phyloP scores from a whole-genome alignment of 805 yeast genomes.

The Yarrowia yakushimensis region DNA sequence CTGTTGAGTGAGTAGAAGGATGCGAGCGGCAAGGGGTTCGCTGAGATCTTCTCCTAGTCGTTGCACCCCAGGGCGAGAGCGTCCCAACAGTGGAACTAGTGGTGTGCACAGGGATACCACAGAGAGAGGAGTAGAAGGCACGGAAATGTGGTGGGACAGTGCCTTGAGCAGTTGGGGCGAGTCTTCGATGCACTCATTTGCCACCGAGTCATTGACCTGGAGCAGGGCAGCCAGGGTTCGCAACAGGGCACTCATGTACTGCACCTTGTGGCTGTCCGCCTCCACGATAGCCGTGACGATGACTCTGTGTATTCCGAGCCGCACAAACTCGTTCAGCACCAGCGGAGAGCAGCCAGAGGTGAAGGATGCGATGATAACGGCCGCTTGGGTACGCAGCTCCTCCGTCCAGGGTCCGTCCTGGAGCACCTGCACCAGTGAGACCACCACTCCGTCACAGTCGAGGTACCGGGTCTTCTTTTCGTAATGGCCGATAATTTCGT shows the following conservation, averaged over 20 bases:
- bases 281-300: conserved; percentile 26
- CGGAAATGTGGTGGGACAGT: conserved; percentile 21
- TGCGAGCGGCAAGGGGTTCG: conserved; percentile 28
- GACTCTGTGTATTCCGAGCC: conserved; percentile 3
- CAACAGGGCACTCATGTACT: conserved; percentile 27
- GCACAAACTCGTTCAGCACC: neutral
- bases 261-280: conserved; percentile 26
- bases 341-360: conserved; percentile 33
- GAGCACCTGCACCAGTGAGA: conserved; percentile 32
- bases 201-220: conserved; percentile 23
- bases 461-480: conserved; percentile 35
- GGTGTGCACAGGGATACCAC: conserved; percentile 27
- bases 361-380: conserved; percentile 35
- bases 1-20: conserved; percentile 27
- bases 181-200: conserved; percentile 20
- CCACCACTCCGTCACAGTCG: conserved; percentile 29
- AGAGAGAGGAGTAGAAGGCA: conserved; percentile 24
- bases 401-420: conserved; percentile 27
- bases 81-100: conserved; percentile 10
- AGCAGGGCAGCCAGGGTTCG: conserved; percentile 18
- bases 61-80: conserved; percentile 11
- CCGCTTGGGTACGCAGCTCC: conserved; percentile 32
- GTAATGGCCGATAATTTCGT: conserved; percentile 38
- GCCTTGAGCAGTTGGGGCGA: conserved; percentile 18
- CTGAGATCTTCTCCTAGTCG: conserved; percentile 25